Evolutionary conservation across 768 basidiomycete species (phyloP).

Genomic region (Vararia minispora): DNA sequence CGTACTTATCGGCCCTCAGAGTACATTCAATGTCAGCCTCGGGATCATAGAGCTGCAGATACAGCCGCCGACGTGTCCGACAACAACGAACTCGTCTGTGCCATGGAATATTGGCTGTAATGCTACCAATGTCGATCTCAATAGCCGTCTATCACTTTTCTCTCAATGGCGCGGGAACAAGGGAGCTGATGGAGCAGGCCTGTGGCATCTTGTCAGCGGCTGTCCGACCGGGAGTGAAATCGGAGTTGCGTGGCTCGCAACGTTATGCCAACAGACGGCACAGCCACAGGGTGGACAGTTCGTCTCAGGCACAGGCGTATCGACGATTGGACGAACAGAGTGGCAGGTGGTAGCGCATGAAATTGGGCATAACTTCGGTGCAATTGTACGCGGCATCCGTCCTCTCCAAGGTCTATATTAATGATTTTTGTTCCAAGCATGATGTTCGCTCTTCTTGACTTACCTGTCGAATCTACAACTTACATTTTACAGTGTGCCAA

Average conservation of each 20-base stretch:
- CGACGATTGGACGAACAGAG: slow-evolving; percentile 64
- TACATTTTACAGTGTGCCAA: slow-evolving; percentile 39
- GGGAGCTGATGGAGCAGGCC: slow-evolving; percentile 61
- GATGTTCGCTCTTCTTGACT: slow-evolving; percentile 28
- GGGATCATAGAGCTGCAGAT: slow-evolving; percentile 75
- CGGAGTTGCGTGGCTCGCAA: slow-evolving; percentile 84
- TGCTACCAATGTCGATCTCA: slow-evolving; percentile 36
- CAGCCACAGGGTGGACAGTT: slow-evolving; percentile 33
- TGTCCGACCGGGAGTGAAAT: slow-evolving; percentile 75
- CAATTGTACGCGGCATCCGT: slow-evolving; percentile 53
- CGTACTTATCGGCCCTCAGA: slow-evolving; percentile 20
- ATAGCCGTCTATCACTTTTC: slow-evolving; percentile 66
- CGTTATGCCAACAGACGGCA: slow-evolving; percentile 51
- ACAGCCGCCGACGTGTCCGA: slow-evolving; percentile 58
- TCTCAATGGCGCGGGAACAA: slow-evolving; percentile 72
- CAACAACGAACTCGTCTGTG: slow-evolving; percentile 31
- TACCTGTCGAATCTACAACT: slow-evolving; percentile 1
- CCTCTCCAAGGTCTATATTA: slow-evolving; percentile 9
- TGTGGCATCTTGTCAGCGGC: slow-evolving; percentile 86
- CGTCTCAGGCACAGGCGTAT: slow-evolving; percentile 76
- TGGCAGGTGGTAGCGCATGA: slow-evolving; percentile 82
- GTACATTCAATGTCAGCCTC: slow-evolving; percentile 75
- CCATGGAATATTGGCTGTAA: slow-evolving; percentile 74
- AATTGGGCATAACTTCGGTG: slow-evolving; percentile 83
- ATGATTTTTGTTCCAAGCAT: slow-evolving; percentile 29